These are phyloP conservation scores for Cyclotella cryptica DNA, from an alignment of 108 stramenopile species.

Conservation along the genomic window DNA sequence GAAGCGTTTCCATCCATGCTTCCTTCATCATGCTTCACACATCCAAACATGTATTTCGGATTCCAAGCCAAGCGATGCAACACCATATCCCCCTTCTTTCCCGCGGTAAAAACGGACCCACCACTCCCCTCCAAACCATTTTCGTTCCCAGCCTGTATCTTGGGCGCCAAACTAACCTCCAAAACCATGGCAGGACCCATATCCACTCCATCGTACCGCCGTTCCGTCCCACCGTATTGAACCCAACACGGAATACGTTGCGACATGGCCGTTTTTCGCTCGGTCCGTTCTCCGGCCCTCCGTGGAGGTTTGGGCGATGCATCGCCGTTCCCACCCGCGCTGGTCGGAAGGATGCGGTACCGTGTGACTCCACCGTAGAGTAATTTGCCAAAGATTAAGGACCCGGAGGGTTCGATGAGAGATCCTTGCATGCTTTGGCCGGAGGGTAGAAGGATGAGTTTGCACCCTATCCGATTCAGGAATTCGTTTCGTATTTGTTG, in stretches of 20 bases:
- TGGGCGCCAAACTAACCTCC: slow-evolving; percentile 57
- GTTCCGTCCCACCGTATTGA: slow-evolving; percentile 20
- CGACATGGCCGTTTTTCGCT: slow-evolving; percentile 42
- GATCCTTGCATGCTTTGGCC: slow-evolving; percentile 52
- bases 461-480: slow-evolving; percentile 60
- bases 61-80: slow-evolving; percentile 55
- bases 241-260: slow-evolving; percentile 21
- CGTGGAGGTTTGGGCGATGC: slow-evolving; percentile 31
- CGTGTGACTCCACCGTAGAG: slow-evolving; percentile 78
- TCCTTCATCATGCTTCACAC: slow-evolving; percentile 24
- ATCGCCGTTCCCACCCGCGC: slow-evolving; percentile 1
- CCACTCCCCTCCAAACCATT: not conserved
- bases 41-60: slow-evolving; percentile 57
- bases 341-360: slow-evolving; percentile 60
- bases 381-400: slow-evolving; percentile 81
- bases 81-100: slow-evolving; percentile 37
- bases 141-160: slow-evolving; percentile 19
- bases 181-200: slow-evolving; percentile 73
- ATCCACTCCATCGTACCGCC: slow-evolving; percentile 70
- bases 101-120: not conserved
- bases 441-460: slow-evolving; percentile 68
- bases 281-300: slow-evolving; percentile 62
- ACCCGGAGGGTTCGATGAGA: slow-evolving; percentile 50
- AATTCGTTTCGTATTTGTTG: slow-evolving; percentile 52
- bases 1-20: not conserved